Evolutionary conservation across 768 basidiomycete species (phyloP).

Genomic region (Lanmaoa rubissima): DNA sequence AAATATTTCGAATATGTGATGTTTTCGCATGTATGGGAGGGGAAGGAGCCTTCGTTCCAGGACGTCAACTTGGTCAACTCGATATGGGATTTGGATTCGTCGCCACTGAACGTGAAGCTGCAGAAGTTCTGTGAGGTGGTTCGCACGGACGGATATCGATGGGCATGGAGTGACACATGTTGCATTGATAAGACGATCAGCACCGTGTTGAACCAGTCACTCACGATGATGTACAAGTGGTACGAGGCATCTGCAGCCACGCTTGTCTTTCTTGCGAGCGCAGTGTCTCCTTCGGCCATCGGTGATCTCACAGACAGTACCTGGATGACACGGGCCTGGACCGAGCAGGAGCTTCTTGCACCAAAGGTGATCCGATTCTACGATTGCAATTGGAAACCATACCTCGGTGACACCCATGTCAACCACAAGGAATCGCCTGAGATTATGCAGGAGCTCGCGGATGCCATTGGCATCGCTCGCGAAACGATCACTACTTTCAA

Average conservation of each 20-base stretch:
- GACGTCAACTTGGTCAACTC: neutral
- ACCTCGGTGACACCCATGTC: neutral
- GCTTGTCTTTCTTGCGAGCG: neutral
- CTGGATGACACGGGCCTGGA: conserved; percentile 17
- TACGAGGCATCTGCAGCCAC: neutral
- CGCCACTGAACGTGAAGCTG: conserved; percentile 3
- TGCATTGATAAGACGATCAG: conserved; percentile 12
- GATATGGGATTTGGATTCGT: conserved; percentile 3
- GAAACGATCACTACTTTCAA: neutral
- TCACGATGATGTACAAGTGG: neutral
- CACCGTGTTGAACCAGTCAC: conserved; percentile 5
- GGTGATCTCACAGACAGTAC: neutral
- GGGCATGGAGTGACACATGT: conserved; percentile 14
- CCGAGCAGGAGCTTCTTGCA: conserved; percentile 14
- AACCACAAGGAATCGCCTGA: neutral
- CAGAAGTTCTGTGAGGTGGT: conserved; percentile 6
- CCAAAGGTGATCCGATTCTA: conserved; percentile 10
- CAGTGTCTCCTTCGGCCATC: neutral
- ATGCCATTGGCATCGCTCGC: conserved; percentile 1
- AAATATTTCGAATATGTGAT: conserved; percentile 11
- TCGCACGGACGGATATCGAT: conserved; percentile 5
- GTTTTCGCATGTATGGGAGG: conserved; percentile 14
- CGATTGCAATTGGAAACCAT: conserved; percentile 6
- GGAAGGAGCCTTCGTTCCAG: conserved; percentile 4
- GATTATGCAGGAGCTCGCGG: conserved; percentile 10